Evolutionary conservation across 1,139 yeast genomes (phyloP).

Genomic region (Wickerhamiella infanticola): DNA sequence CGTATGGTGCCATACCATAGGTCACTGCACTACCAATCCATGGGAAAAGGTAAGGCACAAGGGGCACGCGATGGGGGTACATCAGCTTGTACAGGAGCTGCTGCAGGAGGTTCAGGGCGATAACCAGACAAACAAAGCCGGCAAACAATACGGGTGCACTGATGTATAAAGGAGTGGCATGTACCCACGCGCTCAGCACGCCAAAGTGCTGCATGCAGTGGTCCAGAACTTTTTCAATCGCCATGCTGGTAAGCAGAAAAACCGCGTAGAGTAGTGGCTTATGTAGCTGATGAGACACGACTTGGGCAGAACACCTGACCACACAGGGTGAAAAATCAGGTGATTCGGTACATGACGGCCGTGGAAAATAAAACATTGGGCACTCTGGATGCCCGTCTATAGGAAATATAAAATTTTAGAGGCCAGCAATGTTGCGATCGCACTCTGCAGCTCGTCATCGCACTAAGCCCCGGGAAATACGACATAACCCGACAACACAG

Average conservation of each 20-base stretch:
- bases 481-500: neutral
- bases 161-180: neutral
- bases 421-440: no score
- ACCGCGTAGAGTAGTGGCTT: neutral
- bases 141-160: conserved; percentile 16
- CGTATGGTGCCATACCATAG: conserved; percentile 89
- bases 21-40: conserved; percentile 86
- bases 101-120: conserved; percentile 47
- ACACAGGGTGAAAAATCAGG: no score
- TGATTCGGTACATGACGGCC: no score
- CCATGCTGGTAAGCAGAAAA: neutral
- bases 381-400: no score
- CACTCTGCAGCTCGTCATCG: no score
- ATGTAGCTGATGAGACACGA: neutral
- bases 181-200: neutral
- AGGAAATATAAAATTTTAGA: no score
- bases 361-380: no score
- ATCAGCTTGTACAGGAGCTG: conserved; percentile 43
- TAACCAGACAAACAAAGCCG: conserved; percentile 22
- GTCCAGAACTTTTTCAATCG: neutral
- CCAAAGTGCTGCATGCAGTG: neutral
- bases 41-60: conserved; percentile 87
- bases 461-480: neutral
- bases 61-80: conserved; percentile 46
- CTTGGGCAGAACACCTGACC: no score